Base-by-base conservation (phyloP, 495 filamentous ascomycete genomes). In the Chaetomium cochliodes region DNA sequence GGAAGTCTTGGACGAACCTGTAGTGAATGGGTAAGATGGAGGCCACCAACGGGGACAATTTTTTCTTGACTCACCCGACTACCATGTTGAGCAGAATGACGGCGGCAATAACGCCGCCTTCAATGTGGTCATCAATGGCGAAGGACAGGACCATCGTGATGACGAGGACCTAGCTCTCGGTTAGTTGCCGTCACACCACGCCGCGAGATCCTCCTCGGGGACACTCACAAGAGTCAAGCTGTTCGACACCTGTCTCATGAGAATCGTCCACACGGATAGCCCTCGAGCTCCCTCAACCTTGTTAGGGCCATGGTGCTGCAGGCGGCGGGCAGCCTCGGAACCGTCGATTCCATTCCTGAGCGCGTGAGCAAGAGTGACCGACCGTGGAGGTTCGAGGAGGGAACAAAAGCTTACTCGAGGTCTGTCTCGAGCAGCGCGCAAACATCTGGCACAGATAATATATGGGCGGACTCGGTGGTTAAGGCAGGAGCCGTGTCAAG, bases 61-160 rank as follows among this genome's bases (percentile, higher is more conserved):
- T 15, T 13, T n/a, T 16, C 5, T 20, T 15, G 23, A 63, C 65
- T 65, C 15, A 73, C 62, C 86, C 86, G 66, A 88, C 84, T 25
- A 86, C 75, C 37, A 93, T 87, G 72, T 96, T 96, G 67, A 94
- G 79, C n/a, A 89, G 69, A 60, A 96, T 92, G 71, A 96, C 91
- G 26, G 86, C 89, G 20, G 88, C 85, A 39, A 94, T 85, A 49
- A 96, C 91, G 44, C 89, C 91, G 33, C 90, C 92, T 77, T 96
- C 92, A 65, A 96, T 89, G 70, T 87, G 90, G 69, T 92, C 90
- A 49, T 81, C 77, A 61, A 96, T 90, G 64, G 84, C 89, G 71
- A 92, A 94, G 63, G 88, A 91, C 37, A 96, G 80, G 42, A 84
- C 86, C 90, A 93, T 93, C 64, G 90, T 92, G 55, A 94, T 80